phyloP scores from a whole-genome alignment of 1,139 yeast genomes.

The Taiozyma sp. region DNA sequence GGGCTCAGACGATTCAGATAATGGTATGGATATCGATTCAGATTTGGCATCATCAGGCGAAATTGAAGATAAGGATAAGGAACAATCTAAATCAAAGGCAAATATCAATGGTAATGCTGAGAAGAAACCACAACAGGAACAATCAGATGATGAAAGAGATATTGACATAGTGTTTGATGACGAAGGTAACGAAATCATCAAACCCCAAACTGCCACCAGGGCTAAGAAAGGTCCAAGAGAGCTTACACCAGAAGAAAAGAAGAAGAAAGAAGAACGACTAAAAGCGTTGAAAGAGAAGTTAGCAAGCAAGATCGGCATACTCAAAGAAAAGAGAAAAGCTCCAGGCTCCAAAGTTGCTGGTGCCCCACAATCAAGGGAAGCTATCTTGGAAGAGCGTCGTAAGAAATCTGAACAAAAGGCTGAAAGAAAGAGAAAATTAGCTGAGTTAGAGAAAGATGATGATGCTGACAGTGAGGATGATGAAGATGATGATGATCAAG shows the following conservation, averaged over 20 bases:
- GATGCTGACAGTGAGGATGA: constrained; percentile 34
- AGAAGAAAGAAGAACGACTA: constrained; percentile 38
- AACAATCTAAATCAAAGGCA: constrained; percentile 7
- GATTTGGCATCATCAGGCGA: not conserved
- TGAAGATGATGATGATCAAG: constrained; percentile 34
- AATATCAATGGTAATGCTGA: constrained; percentile 1
- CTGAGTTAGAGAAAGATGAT: constrained; percentile 33
- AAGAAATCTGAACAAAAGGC: constrained; percentile 35
- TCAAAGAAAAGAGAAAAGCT: constrained; percentile 84
- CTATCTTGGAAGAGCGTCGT: constrained; percentile 56
- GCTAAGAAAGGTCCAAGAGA: constrained; percentile 10
- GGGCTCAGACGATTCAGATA: constrained; percentile 7
- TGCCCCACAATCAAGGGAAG: constrained; percentile 78
- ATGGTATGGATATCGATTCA: not conserved
- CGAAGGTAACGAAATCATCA: constrained; percentile 55
- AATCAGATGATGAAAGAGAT: constrained; percentile 28
- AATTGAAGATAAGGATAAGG: constrained; percentile 6
- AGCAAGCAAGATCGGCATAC: constrained; percentile 59
- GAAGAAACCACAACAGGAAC: constrained; percentile 3
- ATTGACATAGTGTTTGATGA: constrained; percentile 64
- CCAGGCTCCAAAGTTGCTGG: constrained; percentile 79
- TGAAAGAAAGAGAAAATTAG: constrained; percentile 32
- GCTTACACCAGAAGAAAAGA: constrained; percentile 21
- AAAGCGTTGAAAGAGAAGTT: constrained; percentile 64
- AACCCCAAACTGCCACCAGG: not conserved